Base-by-base conservation (phyloP, 805 yeast genomes). In the Kuraishia hungarica region DNA sequence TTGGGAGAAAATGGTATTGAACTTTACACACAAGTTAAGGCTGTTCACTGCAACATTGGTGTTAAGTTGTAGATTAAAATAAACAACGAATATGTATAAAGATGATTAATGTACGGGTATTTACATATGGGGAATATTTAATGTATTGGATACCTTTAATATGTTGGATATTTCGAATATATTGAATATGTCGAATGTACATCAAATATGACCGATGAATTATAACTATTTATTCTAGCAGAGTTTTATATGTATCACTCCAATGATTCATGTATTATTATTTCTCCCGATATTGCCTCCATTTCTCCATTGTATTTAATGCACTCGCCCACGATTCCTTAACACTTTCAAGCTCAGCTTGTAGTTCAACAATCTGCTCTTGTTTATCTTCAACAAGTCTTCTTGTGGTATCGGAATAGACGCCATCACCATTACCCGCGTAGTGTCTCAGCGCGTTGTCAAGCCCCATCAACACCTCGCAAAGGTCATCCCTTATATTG, bases 11-110 rank as follows among this genome's bases (percentile, higher is more conserved):
- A 82, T 61, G 94, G 89, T 48, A 76, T 89, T 54, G 73, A 78
- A 56, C 76, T 79, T 67, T 88, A 87, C 72, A 84, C 92, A 11
- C 89, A 86, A 71, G 77, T 80, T 55, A 89, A 88, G 75, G 83
- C 93, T 53, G 80, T 89, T 51, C 82, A 75, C 60, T 75, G 75
- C 55, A 80, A 80, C 65, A 66, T 78, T 61, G 81, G 82, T 20
- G 66, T 66, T 54, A 72, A 60, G 54, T 67, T 74, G 63, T 75
- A 67, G 52, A 26, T 21, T 23, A 23, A 26, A n/a, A 49, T 47
- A 15, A 28, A 35, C 35, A 28, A 28, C 6, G n/a, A 15, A 13
- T 35, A 13, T 35, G n/a, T 13, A 13, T n/a, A n/a, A n/a, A n/a
- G n/a, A n/a, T n/a, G n/a, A n/a, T n/a, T n/a, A n/a, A n/a, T n/a